Evolutionary conservation across 257 asterid species (phyloP), one percentile per base, ranked within the genome.

Genomic region (Solanum boliviense): DNA sequence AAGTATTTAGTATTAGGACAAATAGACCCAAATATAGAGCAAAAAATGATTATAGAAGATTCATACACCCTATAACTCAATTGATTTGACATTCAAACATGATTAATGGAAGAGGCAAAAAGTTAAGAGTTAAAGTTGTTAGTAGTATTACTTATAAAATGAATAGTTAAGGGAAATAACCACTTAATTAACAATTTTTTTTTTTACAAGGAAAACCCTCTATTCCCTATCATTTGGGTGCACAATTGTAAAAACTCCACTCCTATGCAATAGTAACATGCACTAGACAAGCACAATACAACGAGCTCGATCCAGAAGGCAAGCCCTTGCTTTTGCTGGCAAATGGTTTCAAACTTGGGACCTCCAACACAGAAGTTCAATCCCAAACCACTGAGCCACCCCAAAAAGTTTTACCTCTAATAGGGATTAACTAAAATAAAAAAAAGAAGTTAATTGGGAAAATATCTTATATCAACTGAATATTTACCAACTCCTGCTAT

Each of bases 221-320:
- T 41, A 52, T 5, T 0, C 9, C 3, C 1, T 16, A 5, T 52
- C 0, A 3, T 16, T 52, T 18, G 62, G 0, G 6, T 13, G 56
- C 2, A 1, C 2, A 46, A 6, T 4, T 18, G 5, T 46, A 46
- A 46, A 46, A 46, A 0, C 2, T 0, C 12, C 44, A 39, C 12
- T 39, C 44, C 44, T 39, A 39, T 39, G 44, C 44, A 39, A 39
- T 39, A 39, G 4, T 0, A 39, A 39, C 4, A 12, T 39, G 44
- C 12, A 39, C 44, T 39, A 39, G 44, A 39, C 44, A 39, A 39
- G 44, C 44, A 0, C 12, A 39, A 0, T 39, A 39, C 44, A 3
- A 39, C 0, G 44, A 39, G 46, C 1, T 41, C 13, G 0, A 41
- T 0, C 46, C 13, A 41, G 1, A 41, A 10, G 13, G 0, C 46